Percentiles rank a stretch among this genome's conserved stretches.
These are phyloP conservation scores for Mortierella antarctica DNA, from an alignment of 192 early-diverging fungal species.

Conservation along the genomic window DNA sequence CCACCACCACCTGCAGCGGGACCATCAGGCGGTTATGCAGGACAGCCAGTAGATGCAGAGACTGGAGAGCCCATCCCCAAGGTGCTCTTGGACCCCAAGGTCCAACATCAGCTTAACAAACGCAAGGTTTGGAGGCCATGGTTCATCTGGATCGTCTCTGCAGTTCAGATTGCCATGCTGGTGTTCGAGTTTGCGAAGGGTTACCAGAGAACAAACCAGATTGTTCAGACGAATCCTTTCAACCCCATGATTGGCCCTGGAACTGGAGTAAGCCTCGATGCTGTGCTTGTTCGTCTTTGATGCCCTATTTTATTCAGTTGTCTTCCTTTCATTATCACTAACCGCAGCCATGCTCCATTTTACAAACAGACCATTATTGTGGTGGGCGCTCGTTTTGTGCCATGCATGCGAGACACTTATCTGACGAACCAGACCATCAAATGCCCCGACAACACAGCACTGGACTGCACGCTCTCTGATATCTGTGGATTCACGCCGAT, in stretches of 20 bases:
- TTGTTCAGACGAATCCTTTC: constrained; percentile 74
- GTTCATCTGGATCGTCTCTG: constrained; percentile 59
- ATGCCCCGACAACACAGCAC: constrained; percentile 54
- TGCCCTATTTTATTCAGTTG: not conserved
- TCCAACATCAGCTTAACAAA: constrained; percentile 42
- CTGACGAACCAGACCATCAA: constrained; percentile 26
- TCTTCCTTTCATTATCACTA: not conserved
- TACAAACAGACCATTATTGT: constrained; percentile 70
- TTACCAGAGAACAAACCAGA: constrained; percentile 63
- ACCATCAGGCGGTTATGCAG: not conserved
- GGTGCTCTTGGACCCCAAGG: constrained; percentile 50
- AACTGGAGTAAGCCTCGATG: constrained; percentile 56
- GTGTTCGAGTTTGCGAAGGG: constrained; percentile 68
- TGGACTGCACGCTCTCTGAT: constrained; percentile 66
- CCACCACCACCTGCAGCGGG: constrained; percentile 4
- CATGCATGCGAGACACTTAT: constrained; percentile 75
- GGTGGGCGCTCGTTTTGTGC: constrained; percentile 80
- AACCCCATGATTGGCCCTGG: constrained; percentile 89
- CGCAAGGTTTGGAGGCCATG: constrained; percentile 46
- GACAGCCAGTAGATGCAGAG: not conserved
- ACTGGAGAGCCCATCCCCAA: constrained; percentile 36
- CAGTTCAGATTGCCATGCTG: constrained; percentile 57
- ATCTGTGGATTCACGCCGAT: constrained; percentile 60
- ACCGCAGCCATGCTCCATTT: not conserved
- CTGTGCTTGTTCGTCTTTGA: not conserved